phyloP scores from a whole-genome alignment of 2,329 filamentous ascomycete species.

The Epichloe amarillans region DNA sequence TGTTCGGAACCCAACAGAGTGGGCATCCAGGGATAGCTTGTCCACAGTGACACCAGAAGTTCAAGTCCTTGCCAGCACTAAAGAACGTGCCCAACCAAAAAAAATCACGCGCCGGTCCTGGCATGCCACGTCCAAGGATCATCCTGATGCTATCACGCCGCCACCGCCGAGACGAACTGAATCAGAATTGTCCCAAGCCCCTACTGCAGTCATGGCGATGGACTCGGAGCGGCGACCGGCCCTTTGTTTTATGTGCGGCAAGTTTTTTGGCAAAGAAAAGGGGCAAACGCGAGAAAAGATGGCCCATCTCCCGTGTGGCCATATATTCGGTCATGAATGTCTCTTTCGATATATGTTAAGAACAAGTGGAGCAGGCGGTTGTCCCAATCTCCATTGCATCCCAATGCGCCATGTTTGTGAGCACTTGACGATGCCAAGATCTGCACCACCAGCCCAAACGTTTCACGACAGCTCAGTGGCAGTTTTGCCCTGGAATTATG shows the following conservation, averaged over 20 bases:
- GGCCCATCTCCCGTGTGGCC: conserved; percentile 15
- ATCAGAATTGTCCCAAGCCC: not conserved
- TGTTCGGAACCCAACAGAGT: not conserved
- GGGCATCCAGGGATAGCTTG: not conserved
- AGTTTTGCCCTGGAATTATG: conserved; percentile 9
- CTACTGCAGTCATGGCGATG: not conserved
- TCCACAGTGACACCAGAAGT: not conserved
- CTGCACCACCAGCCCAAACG: not conserved
- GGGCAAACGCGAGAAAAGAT: conserved; percentile 5
- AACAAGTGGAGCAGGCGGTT: not conserved
- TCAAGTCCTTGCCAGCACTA: not conserved
- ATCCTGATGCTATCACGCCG: not conserved
- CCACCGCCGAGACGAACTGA: not conserved
- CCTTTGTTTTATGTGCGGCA: conserved; percentile 5
- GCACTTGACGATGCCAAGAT: conserved; percentile 6
- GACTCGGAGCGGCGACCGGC: not conserved
- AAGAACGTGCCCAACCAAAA: not conserved
- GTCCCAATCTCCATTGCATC: conserved; percentile 7
- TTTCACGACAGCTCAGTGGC: not conserved
- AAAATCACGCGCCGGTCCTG: not conserved
- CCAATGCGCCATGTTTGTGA: conserved; percentile 10
- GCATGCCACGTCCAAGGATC: not conserved
- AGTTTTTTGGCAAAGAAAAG: not conserved
- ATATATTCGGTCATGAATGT: conserved; percentile 13
- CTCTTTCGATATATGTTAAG: conserved; percentile 6